Base-by-base conservation (phyloP, 1,284 basidiomycete genomes). In the Rhodotorula sp. region DNA sequence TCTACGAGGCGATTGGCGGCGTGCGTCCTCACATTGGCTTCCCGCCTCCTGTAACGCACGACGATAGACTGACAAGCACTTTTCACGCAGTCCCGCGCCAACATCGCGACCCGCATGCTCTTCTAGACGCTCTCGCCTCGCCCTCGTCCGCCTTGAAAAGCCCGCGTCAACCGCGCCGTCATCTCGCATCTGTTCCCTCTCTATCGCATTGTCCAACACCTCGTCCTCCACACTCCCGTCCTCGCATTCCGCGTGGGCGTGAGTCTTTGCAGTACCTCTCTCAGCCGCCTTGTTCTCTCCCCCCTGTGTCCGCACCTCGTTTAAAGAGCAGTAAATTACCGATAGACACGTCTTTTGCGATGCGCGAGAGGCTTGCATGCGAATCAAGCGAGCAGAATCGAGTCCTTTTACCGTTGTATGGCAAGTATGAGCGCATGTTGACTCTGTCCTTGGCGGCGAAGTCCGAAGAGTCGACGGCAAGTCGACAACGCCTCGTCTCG, bases 91-190 rank as follows among this genome's bases (percentile, higher is more conserved):
- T 72, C 73, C 42, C 87, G 85, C 71, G 87, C 91, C 61, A 96
- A 96, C 82, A 91, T 96, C 81, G 85, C 94, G 73, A 96, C 93
- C 42, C 87, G 93, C 66, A 84, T 96, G 81, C 85, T 97, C 49
- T 74, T 74, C 72, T 74, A 65, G 56, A 60, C 44, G 21, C 34
- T 34, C 58, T 46, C 42, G 4, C 61, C 27, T 44, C 42, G 49
- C 44, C n/a, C 25, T 21, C 13, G 19, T 23, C n/a, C 50, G 45
- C 7, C 45, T 8, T 27, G 5, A 41, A 45, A 46, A 46, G 58
- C 44, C 58, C 7, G 60, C 52, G 19, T 66, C 52, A 61, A 66
- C 65, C 64, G 65, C 27, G 49, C 49, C 50, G 23, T 9, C 45
- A 19, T 10, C 2, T 23, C 60, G 34, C 34, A 34, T 34, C 25